These are phyloP conservation scores for Naganishia onofrii DNA, from an alignment of 768 basidiomycete species.

Conservation along the genomic window DNA sequence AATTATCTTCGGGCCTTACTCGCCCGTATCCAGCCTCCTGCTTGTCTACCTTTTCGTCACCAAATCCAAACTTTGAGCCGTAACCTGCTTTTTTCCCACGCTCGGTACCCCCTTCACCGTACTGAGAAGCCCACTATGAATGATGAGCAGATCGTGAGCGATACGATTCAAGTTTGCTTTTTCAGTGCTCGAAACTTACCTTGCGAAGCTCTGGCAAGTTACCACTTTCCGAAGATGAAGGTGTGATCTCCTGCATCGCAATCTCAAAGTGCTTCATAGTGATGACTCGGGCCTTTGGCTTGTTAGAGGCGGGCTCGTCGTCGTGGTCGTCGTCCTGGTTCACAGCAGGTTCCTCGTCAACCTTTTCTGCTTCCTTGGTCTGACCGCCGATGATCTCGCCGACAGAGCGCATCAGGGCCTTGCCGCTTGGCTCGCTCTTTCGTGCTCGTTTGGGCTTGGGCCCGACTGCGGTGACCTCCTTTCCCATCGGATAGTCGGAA, in stretches of 20 bases:
- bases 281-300: constrained; percentile 3
- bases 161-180: background rate
- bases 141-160: background rate
- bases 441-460: background rate
- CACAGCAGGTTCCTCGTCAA: background rate
- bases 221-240: constrained; percentile 72
- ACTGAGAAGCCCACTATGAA: constrained; percentile 83
- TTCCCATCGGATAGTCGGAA: background rate
- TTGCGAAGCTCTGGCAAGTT: constrained; percentile 35
- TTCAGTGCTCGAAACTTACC: constrained; percentile 63
- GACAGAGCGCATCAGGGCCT: background rate
- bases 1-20: constrained; percentile 34
- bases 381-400: background rate
- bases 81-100: constrained; percentile 74
- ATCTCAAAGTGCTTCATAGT: constrained; percentile 68
- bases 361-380: background rate
- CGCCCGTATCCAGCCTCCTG: constrained; percentile 39
- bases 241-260: constrained; percentile 83
- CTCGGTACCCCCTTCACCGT: constrained; percentile 78
- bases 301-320: background rate
- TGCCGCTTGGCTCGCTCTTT: background rate
- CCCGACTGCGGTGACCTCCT: background rate
- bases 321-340: background rate
- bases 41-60: constrained; percentile 35
- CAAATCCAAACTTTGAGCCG: constrained; percentile 81